Base-by-base conservation (phyloP, 1,284 basidiomycete genomes). In the Rhodotorula sp. region DNA sequence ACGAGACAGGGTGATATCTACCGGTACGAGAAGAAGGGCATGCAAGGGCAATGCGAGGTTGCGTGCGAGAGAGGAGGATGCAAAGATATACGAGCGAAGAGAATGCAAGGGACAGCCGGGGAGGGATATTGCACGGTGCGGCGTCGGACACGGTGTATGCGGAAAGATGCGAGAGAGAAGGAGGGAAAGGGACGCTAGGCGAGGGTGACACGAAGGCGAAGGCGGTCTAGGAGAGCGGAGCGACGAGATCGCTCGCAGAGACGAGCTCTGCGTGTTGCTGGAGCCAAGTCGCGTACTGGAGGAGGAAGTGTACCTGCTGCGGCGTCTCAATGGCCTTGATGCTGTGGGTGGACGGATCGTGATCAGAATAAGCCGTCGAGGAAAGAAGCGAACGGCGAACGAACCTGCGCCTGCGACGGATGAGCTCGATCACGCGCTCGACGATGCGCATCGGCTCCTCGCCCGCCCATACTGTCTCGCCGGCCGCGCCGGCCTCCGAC, bases 251-350 rank as follows among this genome's bases (percentile, higher is more conserved):
- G 27, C 27, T 45, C 14, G 64, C 69, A 16, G 42, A 16, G 44
- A 63, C 48, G 56, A 56, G 10, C 1, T 14, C 41, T 9, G 72
- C 70, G 7, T 61, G 46, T 1, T 57, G 25, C 34, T 71, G 72
- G 0, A 76, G 56, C 53, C 87, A 88, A 50, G 88, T 86, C 4
- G 93, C 87, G 81, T 90, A 97, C 50, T 90, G 88, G 8, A 89
- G 79, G 66, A 97, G 81, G 80, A 95, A 96, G 76, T 86, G 85
- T 25, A 95, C 94, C 81, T 97, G 93, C 80, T 96, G 92, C 79
- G 90, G 90, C 13, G 91, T 94, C 82, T 97, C 93, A 54, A 97
- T 87, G 3, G 93, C 92, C 64, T 80, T 80, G 55, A 74, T 69
- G 44, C 78, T 78, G 67, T 46, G n/a, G 13, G 34, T 19, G 44